Evolutionary conservation across 2,329 filamentous ascomycete species (phyloP).

Genomic region (Sporothrix schenckii): DNA sequence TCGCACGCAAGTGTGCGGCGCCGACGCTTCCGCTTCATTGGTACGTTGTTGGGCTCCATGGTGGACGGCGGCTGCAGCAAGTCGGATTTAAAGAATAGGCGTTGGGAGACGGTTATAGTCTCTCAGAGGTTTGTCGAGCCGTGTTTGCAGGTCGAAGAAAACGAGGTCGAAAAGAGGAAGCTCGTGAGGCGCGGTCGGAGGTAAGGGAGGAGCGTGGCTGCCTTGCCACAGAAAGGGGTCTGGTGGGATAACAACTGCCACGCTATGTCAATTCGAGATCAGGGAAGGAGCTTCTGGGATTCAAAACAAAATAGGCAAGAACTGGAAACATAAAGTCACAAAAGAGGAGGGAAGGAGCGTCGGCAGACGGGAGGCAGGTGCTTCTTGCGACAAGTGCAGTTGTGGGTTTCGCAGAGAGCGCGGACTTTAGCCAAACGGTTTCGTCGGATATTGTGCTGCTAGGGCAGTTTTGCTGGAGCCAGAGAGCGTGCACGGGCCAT

Average conservation of each 20-base stretch:
- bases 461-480: conserved; percentile 20
- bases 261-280: background rate
- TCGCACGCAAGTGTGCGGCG: conserved; percentile 45
- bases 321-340: background rate
- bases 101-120: background rate
- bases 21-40: conserved; percentile 36
- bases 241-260: background rate
- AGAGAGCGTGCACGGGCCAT: conserved; percentile 12
- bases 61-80: conserved; percentile 1
- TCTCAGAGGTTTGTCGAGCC: background rate
- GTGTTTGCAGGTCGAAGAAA: background rate
- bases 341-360: conserved; percentile 1
- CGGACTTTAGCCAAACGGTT: conserved; percentile 32
- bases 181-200: conserved; percentile 19
- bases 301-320: background rate
- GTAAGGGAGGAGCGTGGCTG: background rate
- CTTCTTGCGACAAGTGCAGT: background rate
- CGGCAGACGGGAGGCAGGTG: conserved; percentile 9
- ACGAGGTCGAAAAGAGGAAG: background rate
- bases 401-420: conserved; percentile 21
- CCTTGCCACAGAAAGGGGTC: background rate
- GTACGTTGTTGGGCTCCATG: conserved; percentile 29
- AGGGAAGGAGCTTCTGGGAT: conserved; percentile 9
- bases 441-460: conserved; percentile 29
- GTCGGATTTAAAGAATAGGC: conserved; percentile 25